phyloP scores from a whole-genome alignment of 805 yeast species.

The Wickerhamomyces strasburgensis region DNA sequence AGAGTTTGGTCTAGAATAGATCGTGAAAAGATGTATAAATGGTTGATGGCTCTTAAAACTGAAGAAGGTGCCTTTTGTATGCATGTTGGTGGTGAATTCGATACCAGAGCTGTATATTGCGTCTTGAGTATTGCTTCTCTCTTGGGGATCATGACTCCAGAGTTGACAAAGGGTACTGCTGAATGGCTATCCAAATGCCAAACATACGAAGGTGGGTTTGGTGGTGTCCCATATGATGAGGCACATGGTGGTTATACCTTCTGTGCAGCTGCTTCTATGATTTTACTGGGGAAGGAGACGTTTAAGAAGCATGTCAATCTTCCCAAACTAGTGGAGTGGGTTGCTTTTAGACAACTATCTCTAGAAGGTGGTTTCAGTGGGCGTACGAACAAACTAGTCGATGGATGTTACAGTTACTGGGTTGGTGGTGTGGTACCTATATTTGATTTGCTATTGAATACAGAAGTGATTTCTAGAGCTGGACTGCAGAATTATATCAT shows the following conservation, averaged over 20 bases:
- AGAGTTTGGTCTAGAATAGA: slow-evolving; percentile 40
- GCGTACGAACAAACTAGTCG: slow-evolving; percentile 88
- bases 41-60: slow-evolving; percentile 63
- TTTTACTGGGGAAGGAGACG: slow-evolving; percentile 35
- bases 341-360: slow-evolving; percentile 57
- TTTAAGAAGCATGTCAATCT: slow-evolving; percentile 39
- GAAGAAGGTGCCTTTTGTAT: slow-evolving; percentile 72
- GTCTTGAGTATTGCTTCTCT: slow-evolving; percentile 70
- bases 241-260: slow-evolving; percentile 98
- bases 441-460: slow-evolving; percentile 46
- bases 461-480: slow-evolving; percentile 44
- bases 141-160: slow-evolving; percentile 57
- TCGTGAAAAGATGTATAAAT: slow-evolving; percentile 43
- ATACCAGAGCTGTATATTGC: slow-evolving; percentile 82
- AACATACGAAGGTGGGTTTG: slow-evolving; percentile 94
- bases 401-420: slow-evolving; percentile 96
- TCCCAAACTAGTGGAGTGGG: slow-evolving; percentile 58
- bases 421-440: slow-evolving; percentile 74
- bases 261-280: slow-evolving; percentile 73
- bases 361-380: slow-evolving; percentile 90
- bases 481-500: slow-evolving; percentile 63
- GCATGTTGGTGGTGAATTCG: slow-evolving; percentile 78
- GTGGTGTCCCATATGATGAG: slow-evolving; percentile 74
- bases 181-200: slow-evolving; percentile 71
- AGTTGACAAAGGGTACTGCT: slow-evolving; percentile 45